Base-by-base conservation (phyloP, 768 basidiomycete genomes). In the Lyophyllum semitale region DNA sequence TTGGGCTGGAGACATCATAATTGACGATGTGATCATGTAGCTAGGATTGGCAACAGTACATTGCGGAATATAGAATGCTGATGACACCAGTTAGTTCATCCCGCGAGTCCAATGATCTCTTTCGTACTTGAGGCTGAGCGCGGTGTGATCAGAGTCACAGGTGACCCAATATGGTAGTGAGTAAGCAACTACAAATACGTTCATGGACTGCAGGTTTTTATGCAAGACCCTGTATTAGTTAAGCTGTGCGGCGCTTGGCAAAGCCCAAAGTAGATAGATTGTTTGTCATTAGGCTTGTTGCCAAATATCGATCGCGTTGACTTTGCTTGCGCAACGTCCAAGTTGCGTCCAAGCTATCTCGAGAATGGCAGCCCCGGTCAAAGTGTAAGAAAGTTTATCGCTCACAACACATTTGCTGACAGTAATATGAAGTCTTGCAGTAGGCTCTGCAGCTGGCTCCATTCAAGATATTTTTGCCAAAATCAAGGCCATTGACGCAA, bases 401-500 rank as follows among this genome's bases (percentile, higher is more conserved):
- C 22, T 5, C 50, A 41, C 45, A 1, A 11, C 15, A 9, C 25
- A 33, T 32, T 9, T 25, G 29, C 52, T 59, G n/a, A 53, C 42
- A 4, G 45, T 26, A 61, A 56, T 52, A 13, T 33, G 37, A 54
- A 82, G 82, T 37, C 75, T 97, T 52, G 86, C 91, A 5, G 85
- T 95, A 41, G 95, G 95, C 15, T 85, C 94, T 48, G 85, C 90
- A 6, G 73, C 77, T 30, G 94, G 94, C 25, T 82, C 84, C 1
- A 84, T 97, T 65, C 71, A 77, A 29, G 80, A 84, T n/a, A 77
- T 95, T 26, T 88, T 93, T 64, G 69, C 82, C 54, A 97, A 94
- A 77, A 81, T 98, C 63, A 86, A 83, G 56, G 73, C 84, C 26
- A 92, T 97, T 61, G 86, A 98, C 73, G 78, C 84, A 51, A 97